A percentile compares a stretch with the other conserved stretches of the same genome.
phyloP scores from a whole-genome alignment of 2,329 filamentous ascomycete genomes.

The Penicillium decumbens region DNA sequence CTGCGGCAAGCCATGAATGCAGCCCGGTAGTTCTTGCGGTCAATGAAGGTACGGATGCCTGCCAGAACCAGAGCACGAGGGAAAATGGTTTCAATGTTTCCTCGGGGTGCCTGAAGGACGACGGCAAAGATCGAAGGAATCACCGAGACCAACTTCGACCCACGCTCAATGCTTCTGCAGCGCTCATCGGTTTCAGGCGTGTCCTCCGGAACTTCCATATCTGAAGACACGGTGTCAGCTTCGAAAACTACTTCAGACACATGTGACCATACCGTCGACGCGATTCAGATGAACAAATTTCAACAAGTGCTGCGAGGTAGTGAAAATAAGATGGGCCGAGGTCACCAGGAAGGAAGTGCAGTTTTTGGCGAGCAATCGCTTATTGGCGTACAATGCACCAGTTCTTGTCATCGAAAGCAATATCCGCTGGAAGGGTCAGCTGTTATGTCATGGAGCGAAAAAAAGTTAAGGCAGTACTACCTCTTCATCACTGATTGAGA shows the following conservation, averaged over 20 bases:
- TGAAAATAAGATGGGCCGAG: conserved; percentile 78
- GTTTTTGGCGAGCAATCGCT: conserved; percentile 69
- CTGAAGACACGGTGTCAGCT: conserved; percentile 42
- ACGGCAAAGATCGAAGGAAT: conserved; percentile 84
- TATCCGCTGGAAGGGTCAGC: conserved; percentile 38
- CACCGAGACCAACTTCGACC: conserved; percentile 78
- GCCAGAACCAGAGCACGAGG: conserved; percentile 88
- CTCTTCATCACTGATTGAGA: conserved; percentile 38
- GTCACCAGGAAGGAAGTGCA: conserved; percentile 89
- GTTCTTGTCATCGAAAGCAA: conserved; percentile 66
- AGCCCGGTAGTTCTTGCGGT: conserved; percentile 71
- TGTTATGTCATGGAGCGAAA: background rate
- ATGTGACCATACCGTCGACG: conserved; percentile 53
- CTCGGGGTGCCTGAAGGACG: conserved; percentile 89
- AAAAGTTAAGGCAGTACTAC: conserved; percentile 23
- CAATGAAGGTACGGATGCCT: conserved; percentile 77
- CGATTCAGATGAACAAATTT: conserved; percentile 84
- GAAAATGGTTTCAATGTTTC: conserved; percentile 92
- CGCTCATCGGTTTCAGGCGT: conserved; percentile 89
- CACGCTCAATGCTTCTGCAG: conserved; percentile 86
- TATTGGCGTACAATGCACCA: conserved; percentile 74
- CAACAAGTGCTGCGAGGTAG: conserved; percentile 83
- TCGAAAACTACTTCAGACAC: conserved; percentile 2
- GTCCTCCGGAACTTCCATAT: conserved; percentile 76
- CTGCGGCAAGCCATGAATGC: conserved; percentile 86